These are phyloP conservation scores for Zopfia rhizophila DNA, from an alignment of 2,329 filamentous ascomycete species.

Conservation along the genomic window DNA sequence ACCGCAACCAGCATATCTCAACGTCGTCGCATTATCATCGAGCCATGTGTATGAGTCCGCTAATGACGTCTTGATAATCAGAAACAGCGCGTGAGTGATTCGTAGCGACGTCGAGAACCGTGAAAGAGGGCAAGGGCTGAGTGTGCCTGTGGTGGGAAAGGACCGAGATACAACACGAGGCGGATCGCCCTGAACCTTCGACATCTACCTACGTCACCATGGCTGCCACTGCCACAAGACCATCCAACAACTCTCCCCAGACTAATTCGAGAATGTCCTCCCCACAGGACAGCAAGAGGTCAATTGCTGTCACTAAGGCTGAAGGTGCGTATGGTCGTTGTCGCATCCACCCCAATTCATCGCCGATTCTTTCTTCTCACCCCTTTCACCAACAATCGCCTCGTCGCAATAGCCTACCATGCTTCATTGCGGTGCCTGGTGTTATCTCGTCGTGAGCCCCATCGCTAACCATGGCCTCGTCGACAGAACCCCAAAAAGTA, in stretches of 20 bases:
- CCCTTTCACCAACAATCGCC: conserved; percentile 3
- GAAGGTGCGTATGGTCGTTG: conserved; percentile 44
- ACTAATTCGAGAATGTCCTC: conserved; percentile 51
- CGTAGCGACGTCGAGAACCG: conserved; percentile 19
- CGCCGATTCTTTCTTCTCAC: conserved; percentile 8
- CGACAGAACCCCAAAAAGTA: conserved; percentile 36
- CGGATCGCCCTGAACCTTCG: conserved; percentile 40
- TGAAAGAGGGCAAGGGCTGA: conserved; percentile 34
- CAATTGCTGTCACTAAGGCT: conserved; percentile 41
- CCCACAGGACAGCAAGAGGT: conserved; percentile 49
- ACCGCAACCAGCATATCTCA: conserved; percentile 27
- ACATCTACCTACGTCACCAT: conserved; percentile 49
- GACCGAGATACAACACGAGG: conserved; percentile 33
- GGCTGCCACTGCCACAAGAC: conserved; percentile 47
- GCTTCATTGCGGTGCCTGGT: neutral
- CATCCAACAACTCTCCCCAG: conserved; percentile 46
- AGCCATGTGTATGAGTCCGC: no score
- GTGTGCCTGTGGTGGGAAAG: conserved; percentile 26
- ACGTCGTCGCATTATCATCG: conserved; percentile 21
- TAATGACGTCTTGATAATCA: no score
- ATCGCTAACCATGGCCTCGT: conserved; percentile 14
- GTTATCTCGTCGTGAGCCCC: conserved; percentile 8
- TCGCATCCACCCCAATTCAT: conserved; percentile 7
- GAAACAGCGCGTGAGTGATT: neutral
- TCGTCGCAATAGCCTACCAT: neutral